These are phyloP conservation scores for Quercus alba DNA, from an alignment of 306 rosid species.

Conservation along the genomic window DNA sequence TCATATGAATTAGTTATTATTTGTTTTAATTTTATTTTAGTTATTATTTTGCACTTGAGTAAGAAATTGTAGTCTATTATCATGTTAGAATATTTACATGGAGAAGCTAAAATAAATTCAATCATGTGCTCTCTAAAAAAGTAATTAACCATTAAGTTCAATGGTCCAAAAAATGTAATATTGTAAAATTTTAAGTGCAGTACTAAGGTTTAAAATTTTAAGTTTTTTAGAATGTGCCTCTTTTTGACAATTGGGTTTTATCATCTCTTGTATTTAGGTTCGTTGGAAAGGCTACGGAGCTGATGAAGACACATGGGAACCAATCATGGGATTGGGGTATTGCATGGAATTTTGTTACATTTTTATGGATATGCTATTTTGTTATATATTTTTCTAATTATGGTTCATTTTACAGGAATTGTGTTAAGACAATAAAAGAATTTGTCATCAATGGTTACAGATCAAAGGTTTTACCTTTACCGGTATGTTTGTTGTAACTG, in stretches of 20 bases:
- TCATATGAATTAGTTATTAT: too few species aligned
- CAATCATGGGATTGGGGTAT: conserved; percentile 57
- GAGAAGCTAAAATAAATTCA: too few species aligned
- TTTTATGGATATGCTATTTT: not conserved
- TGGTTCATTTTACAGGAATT: conserved; percentile 40
- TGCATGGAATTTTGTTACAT: not conserved
- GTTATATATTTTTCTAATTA: not conserved
- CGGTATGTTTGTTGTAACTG: conserved; percentile 38
- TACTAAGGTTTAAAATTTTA: not conserved
- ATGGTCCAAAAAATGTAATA: not conserved
- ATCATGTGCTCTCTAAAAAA: too few species aligned
- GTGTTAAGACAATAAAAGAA: conserved; percentile 39
- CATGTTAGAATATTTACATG: too few species aligned
- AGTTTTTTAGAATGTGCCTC: not conserved
- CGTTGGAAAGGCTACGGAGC: conserved; percentile 75
- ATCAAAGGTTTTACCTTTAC: conserved; percentile 52
- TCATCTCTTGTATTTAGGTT: conserved; percentile 40
- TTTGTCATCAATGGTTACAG: conserved; percentile 50
- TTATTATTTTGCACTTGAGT: too few species aligned
- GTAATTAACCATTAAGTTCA: too few species aligned
- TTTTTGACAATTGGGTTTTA: not conserved
- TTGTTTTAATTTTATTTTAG: too few species aligned
- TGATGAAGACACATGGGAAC: conserved; percentile 79
- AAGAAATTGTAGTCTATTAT: too few species aligned
- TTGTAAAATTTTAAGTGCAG: not conserved